These are phyloP conservation scores for Vaccinium myrtillus DNA, from an alignment of 148 eudicot species.

Conservation along the genomic window DNA sequence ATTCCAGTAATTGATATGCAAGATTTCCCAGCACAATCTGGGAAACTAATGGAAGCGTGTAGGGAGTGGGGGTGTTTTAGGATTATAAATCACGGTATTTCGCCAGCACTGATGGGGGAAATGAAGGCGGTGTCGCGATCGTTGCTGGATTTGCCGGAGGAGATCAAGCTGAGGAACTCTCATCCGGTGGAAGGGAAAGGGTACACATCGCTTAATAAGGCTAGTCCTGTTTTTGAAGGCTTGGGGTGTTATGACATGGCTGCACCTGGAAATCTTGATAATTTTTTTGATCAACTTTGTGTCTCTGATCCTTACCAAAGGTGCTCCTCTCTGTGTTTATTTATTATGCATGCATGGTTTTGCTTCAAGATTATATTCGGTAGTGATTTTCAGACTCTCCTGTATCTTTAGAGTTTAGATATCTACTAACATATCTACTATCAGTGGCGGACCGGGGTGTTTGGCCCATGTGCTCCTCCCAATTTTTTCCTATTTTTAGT, in stretches of 20 bases:
- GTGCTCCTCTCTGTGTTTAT: too few species aligned
- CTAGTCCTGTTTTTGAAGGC: slow-evolving; percentile 17
- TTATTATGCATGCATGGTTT: neutral
- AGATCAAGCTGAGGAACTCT: slow-evolving; percentile 22
- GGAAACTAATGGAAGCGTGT: slow-evolving; percentile 22
- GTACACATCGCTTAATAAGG: slow-evolving; percentile 9
- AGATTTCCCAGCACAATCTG: neutral
- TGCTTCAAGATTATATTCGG: too few species aligned
- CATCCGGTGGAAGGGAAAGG: slow-evolving; percentile 11
- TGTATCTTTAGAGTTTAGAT: too few species aligned
- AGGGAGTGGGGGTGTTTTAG: slow-evolving; percentile 32
- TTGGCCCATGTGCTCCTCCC: too few species aligned
- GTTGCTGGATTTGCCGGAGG: slow-evolving; percentile 26
- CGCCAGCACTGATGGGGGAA: slow-evolving; percentile 15
- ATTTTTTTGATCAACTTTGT: slow-evolving; percentile 24
- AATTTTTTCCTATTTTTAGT: too few species aligned
- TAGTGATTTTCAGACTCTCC: too few species aligned
- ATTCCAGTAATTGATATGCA: slow-evolving; percentile 14
- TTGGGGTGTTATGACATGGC: slow-evolving; percentile 27
- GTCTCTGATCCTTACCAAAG: slow-evolving; percentile 19
- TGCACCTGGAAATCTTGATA: slow-evolving; percentile 12
- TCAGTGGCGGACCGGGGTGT: too few species aligned
- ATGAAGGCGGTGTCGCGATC: slow-evolving; percentile 15
- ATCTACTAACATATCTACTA: too few species aligned
- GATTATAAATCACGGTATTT: slow-evolving; percentile 23